A percentile compares a stretch with the other conserved stretches of the same genome.
Conservation (phyloP, 2,329 filamentous ascomycete genomes). For the Daldinia eschscholtzii region DNA sequence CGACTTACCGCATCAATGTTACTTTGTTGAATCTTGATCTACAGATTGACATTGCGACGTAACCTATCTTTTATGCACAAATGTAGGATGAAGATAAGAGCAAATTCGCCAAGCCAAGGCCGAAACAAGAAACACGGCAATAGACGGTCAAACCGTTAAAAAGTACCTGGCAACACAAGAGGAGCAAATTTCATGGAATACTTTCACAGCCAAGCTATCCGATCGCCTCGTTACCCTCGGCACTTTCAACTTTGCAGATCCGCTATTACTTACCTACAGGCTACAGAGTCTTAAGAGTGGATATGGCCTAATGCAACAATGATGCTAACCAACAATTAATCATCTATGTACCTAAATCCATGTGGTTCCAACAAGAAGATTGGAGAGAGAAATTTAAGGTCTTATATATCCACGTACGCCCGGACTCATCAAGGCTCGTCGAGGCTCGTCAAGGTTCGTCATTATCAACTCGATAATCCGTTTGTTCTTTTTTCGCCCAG, state of each 20-base stretch:
- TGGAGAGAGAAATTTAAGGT: not conserved
- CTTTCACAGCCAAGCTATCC: conserved; percentile 23
- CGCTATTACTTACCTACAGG: too few relatives aligned
- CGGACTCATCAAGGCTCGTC: not conserved
- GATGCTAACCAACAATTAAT: not conserved
- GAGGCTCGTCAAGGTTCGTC: not conserved
- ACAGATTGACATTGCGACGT: conserved; percentile 39
- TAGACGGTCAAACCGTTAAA: conserved; percentile 20
- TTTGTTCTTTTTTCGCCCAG: not conserved
- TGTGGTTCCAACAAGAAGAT: not conserved
- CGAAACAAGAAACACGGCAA: conserved; percentile 44
- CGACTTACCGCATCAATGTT: not conserved
- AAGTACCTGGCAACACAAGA: conserved; percentile 6
- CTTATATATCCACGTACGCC: not conserved
- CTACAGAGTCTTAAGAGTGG: not conserved
- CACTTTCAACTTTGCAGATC: conserved; percentile 14
- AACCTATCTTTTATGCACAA: conserved; percentile 30
- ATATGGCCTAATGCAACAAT: not conserved
- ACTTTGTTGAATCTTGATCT: conserved; percentile 22
- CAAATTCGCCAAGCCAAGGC: conserved; percentile 38
- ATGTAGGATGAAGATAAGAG: conserved; percentile 4
- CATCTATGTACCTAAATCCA: not conserved
- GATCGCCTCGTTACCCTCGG: conserved; percentile 16
- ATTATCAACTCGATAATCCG: not conserved
- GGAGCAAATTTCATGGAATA: conserved; percentile 25